Evolutionary conservation across 805 yeast species (phyloP).

Genomic region (Saccharomycopsis sp.): DNA sequence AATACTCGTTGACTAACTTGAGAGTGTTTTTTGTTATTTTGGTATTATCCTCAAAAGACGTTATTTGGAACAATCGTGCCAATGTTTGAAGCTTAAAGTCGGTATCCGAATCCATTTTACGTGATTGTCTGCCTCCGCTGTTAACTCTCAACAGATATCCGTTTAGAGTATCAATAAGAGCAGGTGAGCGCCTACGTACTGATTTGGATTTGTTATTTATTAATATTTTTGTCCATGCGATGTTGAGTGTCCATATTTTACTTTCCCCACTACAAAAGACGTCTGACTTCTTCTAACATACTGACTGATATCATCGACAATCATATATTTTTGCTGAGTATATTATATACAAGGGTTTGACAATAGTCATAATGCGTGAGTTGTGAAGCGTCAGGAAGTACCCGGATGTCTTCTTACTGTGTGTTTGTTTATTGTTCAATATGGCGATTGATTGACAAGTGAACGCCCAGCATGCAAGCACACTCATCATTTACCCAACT

Average conservation of each 20-base stretch:
- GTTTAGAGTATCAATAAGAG: background rate
- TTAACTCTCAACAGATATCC: background rate
- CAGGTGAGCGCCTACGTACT: background rate
- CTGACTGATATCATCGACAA: background rate
- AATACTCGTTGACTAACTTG: constrained; percentile 46
- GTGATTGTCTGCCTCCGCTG: too few relatives aligned
- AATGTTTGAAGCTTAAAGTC: constrained; percentile 21
- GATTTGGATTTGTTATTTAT: background rate
- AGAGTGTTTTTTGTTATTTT: constrained; percentile 43
- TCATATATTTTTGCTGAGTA: background rate
- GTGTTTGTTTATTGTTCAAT: too few relatives aligned
- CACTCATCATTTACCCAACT: constrained; percentile 38
- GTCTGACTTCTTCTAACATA: too few relatives aligned
- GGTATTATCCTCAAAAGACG: constrained; percentile 30
- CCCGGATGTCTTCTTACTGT: too few relatives aligned
- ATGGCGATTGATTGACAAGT: too few relatives aligned
- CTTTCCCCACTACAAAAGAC: background rate
- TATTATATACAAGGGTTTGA: background rate
- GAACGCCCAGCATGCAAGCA: too few relatives aligned
- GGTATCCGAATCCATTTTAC: constrained; percentile 2
- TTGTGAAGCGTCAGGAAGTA: background rate
- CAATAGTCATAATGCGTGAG: background rate
- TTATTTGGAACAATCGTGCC: constrained; percentile 17
- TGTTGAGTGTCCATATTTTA: background rate
- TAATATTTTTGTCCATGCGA: background rate